Evolutionary conservation across 2,329 filamentous ascomycete genomes (phyloP), one percentile per base, ranked within the genome.

Genomic region (Cladorrhinum sp.): DNA sequence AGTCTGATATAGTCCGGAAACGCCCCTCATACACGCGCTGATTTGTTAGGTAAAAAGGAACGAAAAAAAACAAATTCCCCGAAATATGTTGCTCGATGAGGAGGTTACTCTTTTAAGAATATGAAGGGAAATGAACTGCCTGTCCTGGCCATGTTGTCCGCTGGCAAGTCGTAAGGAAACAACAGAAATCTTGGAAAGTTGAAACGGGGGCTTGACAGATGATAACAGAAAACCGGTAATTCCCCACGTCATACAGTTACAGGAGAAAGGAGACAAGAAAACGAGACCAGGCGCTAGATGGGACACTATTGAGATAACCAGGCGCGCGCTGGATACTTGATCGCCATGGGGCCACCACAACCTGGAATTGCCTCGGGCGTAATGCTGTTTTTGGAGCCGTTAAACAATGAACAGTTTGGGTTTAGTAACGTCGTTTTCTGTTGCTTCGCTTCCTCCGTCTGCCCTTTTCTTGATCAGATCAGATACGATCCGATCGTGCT

Each of bases 1-100:
- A 49, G 55, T 61, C 41, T 58, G 59, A 62, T 67, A 59, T 66
- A 63, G 7, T 12, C 41, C 18, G n/a, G 6, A 18, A 5, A 58
- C 52, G 29, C 55, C 3, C 24, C 38, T 41, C 38, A 32, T 27
- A 45, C 22, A 22, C 48, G 16, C 59, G 38, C 27, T 50, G 27
- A 23, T 20, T 52, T 29, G 23, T 5, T 16, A 25, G 25, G 50
- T 52, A 54, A 24, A 53, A 48, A 6, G 41, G 29, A 24, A 38
- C 48, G 22, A 32, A 24, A 20, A 25, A 5, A 29, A 32, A 13
- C 18, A 36, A 36, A 36, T 8, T 36, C 32, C 16, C 32, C 32
- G 32, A 36, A 36, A 36, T 36, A 36, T 36, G 32, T 13, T 36
- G 41, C n/a, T 45, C 5, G 41, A 45, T 45, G 41, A 45, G 16